A percentile compares a stretch with the other conserved stretches of the same genome.
Conservation (phyloP, 768 basidiomycete genomes). For the Kondoa subrosea region DNA sequence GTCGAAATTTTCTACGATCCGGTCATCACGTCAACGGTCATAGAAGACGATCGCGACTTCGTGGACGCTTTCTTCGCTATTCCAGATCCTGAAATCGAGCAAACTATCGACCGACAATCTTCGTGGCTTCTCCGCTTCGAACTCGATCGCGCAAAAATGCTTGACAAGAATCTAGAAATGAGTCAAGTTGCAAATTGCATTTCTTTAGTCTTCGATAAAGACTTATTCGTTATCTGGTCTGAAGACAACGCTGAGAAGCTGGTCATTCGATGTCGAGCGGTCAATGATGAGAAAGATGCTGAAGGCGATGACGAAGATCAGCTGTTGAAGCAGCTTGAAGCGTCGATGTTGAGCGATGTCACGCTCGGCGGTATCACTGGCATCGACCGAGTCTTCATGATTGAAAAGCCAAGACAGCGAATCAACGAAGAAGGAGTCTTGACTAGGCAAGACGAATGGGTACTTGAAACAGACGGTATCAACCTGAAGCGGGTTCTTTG, state of each 20-base stretch:
- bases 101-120: conserved; percentile 75
- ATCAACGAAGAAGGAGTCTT: conserved; percentile 46
- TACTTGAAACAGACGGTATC: conserved; percentile 89
- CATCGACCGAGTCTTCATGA: conserved; percentile 83
- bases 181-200: conserved; percentile 83
- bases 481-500: conserved; percentile 91
- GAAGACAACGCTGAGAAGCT: conserved; percentile 98
- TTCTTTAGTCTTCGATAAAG: conserved; percentile 82
- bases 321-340: conserved; percentile 88
- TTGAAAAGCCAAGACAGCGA: conserved; percentile 62
- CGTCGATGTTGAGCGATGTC: conserved; percentile 89
- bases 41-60: conserved; percentile 87
- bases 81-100: conserved; percentile 87
- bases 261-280: conserved; percentile 78
- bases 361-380: conserved; percentile 79
- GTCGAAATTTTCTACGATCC: conserved; percentile 99
- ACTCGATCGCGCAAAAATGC: conserved; percentile 91
- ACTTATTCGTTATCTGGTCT: conserved; percentile 94
- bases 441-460: conserved; percentile 54
- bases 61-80: conserved; percentile 99
- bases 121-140: conserved; percentile 95
- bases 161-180: conserved; percentile 92
- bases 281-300: conserved; percentile 65
- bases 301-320: conserved; percentile 63
- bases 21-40: conserved; percentile 72